These are phyloP conservation scores for Starmerella vaccinii DNA, from an alignment of 805 yeast species.

Conservation along the genomic window DNA sequence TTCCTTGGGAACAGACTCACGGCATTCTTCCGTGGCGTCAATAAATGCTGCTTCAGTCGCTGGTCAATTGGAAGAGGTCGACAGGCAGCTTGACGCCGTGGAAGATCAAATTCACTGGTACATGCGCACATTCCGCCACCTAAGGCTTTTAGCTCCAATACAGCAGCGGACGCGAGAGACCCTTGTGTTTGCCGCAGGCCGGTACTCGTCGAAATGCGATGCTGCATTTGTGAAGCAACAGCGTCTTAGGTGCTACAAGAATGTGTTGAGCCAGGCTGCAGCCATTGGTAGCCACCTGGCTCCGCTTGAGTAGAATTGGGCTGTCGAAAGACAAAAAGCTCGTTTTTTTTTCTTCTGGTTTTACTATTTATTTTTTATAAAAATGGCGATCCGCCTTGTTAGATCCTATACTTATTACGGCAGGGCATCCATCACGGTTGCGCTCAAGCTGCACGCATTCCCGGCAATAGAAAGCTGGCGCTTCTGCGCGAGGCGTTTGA, in stretches of 20 bases:
- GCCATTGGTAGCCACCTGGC: background rate
- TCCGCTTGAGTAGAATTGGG: too few species aligned
- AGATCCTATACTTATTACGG: background rate
- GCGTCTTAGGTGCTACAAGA: slow-evolving; percentile 36
- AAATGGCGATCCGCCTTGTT: slow-evolving; percentile 3
- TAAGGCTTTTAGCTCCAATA: slow-evolving; percentile 46
- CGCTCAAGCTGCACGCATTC: slow-evolving; percentile 5
- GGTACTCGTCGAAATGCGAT: slow-evolving; percentile 44
- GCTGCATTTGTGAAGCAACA: slow-evolving; percentile 48
- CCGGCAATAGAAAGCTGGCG: background rate
- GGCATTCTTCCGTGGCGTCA: background rate
- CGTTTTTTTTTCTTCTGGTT: background rate
- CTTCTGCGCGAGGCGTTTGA: background rate
- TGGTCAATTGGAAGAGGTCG: slow-evolving; percentile 25
- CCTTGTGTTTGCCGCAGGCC: slow-evolving; percentile 38
- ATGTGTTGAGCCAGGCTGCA: slow-evolving; percentile 22
- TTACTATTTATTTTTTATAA: background rate
- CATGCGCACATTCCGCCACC: slow-evolving; percentile 32
- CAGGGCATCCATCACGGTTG: slow-evolving; percentile 3
- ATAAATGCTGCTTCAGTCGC: background rate
- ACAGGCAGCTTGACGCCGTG: slow-evolving; percentile 29
- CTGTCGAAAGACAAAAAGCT: background rate
- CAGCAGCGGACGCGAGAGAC: slow-evolving; percentile 43
- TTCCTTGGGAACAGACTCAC: background rate
- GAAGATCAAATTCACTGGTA: slow-evolving; percentile 34